Evolutionary conservation across 2,329 filamentous ascomycete genomes (phyloP).

Genomic region (Ascochyta fabae): DNA sequence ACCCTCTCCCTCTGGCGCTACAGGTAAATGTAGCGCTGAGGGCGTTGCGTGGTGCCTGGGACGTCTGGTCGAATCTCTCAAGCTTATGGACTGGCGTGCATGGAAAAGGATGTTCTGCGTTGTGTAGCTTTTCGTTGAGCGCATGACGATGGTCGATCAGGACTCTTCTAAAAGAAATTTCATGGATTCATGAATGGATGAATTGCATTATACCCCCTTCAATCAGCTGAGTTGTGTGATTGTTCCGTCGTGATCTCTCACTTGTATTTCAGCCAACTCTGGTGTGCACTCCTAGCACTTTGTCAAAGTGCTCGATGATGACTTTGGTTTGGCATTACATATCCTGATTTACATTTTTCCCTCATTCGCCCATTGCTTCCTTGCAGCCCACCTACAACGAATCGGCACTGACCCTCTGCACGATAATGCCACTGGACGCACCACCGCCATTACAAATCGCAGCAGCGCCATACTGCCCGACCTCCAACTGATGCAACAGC

Average conservation of each 20-base stretch:
- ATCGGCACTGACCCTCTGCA: conserved; percentile 69
- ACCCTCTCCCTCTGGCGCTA: conserved; percentile 98
- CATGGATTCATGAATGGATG: conserved; percentile 42
- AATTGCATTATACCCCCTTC: conserved; percentile 29
- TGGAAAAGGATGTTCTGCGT: conserved; percentile 44
- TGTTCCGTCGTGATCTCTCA: not conserved
- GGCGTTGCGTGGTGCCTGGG: conserved; percentile 36
- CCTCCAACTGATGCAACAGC: conserved; percentile 86
- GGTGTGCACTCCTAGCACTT: not conserved
- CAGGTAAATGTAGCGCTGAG: conserved; percentile 66
- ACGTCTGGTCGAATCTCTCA: conserved; percentile 40
- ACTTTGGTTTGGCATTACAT: too few relatives aligned
- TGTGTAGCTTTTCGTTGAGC: conserved; percentile 37
- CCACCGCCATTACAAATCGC: conserved; percentile 98
- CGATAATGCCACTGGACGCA: conserved; percentile 87
- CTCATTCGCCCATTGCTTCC: not conserved
- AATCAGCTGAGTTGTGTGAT: conserved; percentile 8
- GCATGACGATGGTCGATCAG: conserved; percentile 28
- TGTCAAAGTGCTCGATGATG: too few relatives aligned
- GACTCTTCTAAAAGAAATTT: conserved; percentile 38
- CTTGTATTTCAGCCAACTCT: not conserved
- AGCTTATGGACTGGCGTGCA: conserved; percentile 44
- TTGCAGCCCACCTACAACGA: conserved; percentile 23
- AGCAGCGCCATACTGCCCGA: conserved; percentile 91
- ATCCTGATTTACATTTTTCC: not conserved